Conservation (phyloP, 2,329 filamentous ascomycete species). For the Dactylellina cionopaga region DNA sequence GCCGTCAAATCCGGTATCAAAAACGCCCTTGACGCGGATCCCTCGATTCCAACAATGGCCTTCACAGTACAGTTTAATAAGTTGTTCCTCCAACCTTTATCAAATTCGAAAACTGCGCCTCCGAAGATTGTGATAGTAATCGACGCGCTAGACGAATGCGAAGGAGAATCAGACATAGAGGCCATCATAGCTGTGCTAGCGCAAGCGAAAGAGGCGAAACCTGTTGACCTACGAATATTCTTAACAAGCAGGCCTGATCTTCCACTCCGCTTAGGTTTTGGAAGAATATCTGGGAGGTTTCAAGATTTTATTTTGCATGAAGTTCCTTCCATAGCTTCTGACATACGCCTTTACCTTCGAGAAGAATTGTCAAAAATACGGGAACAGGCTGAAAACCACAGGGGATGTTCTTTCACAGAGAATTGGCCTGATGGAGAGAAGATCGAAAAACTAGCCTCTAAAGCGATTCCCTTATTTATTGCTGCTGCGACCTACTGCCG, state of each 20-base stretch:
- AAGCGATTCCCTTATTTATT: conserved; percentile 56
- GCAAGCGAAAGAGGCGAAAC: neutral
- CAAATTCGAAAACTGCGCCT: neutral
- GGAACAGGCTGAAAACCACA: too few species aligned
- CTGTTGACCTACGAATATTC: conserved; percentile 8
- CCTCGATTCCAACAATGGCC: neutral
- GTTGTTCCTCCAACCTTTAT: neutral
- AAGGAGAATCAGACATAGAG: conserved; percentile 3
- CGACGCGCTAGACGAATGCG: conserved; percentile 2
- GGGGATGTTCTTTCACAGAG: neutral
- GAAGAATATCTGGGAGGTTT: neutral
- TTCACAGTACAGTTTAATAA: neutral
- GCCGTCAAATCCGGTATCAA: neutral
- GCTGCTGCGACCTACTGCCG: conserved; percentile 56
- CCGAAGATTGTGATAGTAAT: neutral
- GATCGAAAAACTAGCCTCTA: conserved; percentile 51
- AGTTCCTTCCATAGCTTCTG: neutral
- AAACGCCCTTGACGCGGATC: neutral
- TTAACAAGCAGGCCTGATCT: neutral
- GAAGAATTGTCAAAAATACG: neutral
- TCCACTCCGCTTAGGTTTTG: neutral
- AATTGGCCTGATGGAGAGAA: conserved; percentile 52
- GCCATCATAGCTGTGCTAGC: neutral
- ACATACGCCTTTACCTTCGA: neutral
- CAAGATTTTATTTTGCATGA: conserved; percentile 2